Percentiles rank a stretch among this genome's conserved stretches.
Evolutionary conservation across 176 grass and related monocot genomes (phyloP).

Genomic region (Eremochloa ophiuroides): DNA sequence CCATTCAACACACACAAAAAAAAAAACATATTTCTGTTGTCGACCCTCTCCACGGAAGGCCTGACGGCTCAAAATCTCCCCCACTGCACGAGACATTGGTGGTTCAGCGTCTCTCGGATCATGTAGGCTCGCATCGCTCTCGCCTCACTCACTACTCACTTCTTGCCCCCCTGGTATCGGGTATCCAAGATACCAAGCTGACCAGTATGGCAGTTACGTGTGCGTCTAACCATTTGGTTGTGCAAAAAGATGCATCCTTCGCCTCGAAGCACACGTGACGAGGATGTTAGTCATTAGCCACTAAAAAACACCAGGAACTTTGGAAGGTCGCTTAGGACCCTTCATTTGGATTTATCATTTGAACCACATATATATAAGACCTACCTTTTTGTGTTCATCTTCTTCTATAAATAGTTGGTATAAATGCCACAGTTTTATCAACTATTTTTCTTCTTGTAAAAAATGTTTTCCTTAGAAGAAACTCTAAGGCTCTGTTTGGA

Average conservation of each 20-base stretch:
- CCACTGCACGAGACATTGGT: no score
- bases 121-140: no score
- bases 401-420: not conserved
- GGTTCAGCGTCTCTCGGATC: no score
- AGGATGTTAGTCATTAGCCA: not conserved
- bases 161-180: no score
- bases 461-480: no score
- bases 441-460: not conserved
- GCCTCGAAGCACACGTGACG: constrained; percentile 13
- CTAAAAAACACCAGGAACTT: not conserved
- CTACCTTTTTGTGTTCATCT: not conserved
- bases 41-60: no score
- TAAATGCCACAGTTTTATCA: not conserved
- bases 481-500: no score
- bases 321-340: not conserved
- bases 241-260: constrained; percentile 1
- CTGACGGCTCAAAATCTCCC: no score
- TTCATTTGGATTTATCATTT: not conserved
- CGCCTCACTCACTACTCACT: no score
- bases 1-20: not conserved
- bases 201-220: not conserved
- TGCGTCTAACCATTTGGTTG: not conserved
- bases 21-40: not conserved
- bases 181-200: no score
- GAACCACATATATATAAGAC: not conserved